Evolutionary conservation across 2,329 filamentous ascomycete genomes (phyloP), one percentile per base, ranked within the genome.

Genomic region (Polychaeton citri): DNA sequence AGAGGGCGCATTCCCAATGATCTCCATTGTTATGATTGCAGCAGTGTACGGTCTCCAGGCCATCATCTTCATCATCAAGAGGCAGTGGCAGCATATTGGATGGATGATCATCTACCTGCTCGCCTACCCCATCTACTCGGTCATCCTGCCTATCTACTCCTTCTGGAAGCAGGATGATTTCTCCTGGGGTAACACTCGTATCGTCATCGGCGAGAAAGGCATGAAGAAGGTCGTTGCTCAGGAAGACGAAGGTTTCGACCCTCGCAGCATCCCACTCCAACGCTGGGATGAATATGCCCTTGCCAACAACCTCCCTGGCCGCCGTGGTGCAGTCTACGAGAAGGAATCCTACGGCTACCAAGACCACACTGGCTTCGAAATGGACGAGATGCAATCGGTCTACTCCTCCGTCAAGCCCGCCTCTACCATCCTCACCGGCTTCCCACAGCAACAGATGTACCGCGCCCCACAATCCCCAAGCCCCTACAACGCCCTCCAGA

Each of bases 121-220:
- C n/a, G 90, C 90, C 2, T 95, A 82, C 66, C 90, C 90, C 0
- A 81, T 98, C 49, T 95, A 88, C 66, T 90, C 81, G 3, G 83
- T 98, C 51, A 57, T 92, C 43, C 72, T 98, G 9, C 90, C 90
- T 1, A 65, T 98, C 44, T 98, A 96, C 66, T 94, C 88, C 0
- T 98, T 98, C 79, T 98, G 90, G 90, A 93, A 95, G 63, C 87
- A 95, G 60, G 90, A 98, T 62, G 88, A 98, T 64, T 98, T 98
- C 70, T 79, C 79, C 2, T 98, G 90, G 90, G 90, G 90, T 71
- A 96, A 90, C 65, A 98, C 90, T 1, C 86, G 90, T 73, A 77
- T 98, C 45, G 90, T 98, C 47, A 82, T 96, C 46, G 88, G 86
- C 40, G 90, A 98, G 60, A 85, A 88, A 59, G 88, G 87, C 43